phyloP scores from a whole-genome alignment of 2,329 filamentous ascomycete species.

The Talaromyces sp. region DNA sequence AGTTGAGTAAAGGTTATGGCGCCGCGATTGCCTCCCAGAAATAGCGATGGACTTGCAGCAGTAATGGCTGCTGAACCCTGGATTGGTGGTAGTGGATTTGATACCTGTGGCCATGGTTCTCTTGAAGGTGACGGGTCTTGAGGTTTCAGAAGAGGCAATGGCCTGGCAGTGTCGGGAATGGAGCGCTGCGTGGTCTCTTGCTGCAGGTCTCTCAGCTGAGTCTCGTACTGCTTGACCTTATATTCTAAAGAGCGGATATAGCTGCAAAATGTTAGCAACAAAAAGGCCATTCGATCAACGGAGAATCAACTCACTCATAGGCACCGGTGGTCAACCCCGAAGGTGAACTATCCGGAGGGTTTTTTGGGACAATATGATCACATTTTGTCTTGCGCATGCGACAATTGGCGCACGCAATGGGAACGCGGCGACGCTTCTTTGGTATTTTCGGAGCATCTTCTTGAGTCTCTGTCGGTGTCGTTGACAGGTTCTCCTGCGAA shows the following conservation, averaged over 20 bases:
- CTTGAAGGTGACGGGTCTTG: not conserved
- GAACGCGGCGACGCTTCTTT: slow-evolving; percentile 9
- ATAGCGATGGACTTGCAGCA: slow-evolving; percentile 9
- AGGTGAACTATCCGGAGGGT: not conserved
- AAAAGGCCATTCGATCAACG: not conserved
- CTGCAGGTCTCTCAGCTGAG: slow-evolving; percentile 3
- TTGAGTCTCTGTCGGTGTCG: not conserved
- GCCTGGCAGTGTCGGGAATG: not conserved
- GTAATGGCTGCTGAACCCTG: slow-evolving; percentile 6
- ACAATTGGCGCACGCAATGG: slow-evolving; percentile 11
- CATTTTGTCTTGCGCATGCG: slow-evolving; percentile 13
- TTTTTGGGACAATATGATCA: slow-evolving; percentile 12
- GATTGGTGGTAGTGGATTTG: not conserved
- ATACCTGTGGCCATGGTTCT: not conserved
- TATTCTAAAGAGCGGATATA: slow-evolving; percentile 11
- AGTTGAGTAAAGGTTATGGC: slow-evolving; percentile 10
- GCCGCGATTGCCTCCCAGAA: slow-evolving; percentile 9
- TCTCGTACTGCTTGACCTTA: slow-evolving; percentile 12
- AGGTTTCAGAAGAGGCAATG: not conserved
- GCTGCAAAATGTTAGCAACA: not conserved
- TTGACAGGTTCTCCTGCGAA: slow-evolving; percentile 3
- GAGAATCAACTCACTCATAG: slow-evolving; percentile 6
- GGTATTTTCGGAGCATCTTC: slow-evolving; percentile 5
- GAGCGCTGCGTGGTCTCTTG: not conserved
- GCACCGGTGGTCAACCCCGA: slow-evolving; percentile 2